A percentile compares a stretch with the other conserved stretches of the same genome.
Evolutionary conservation across 2,329 filamentous ascomycete species (phyloP).

Genomic region (Penicillium brevicompactum): DNA sequence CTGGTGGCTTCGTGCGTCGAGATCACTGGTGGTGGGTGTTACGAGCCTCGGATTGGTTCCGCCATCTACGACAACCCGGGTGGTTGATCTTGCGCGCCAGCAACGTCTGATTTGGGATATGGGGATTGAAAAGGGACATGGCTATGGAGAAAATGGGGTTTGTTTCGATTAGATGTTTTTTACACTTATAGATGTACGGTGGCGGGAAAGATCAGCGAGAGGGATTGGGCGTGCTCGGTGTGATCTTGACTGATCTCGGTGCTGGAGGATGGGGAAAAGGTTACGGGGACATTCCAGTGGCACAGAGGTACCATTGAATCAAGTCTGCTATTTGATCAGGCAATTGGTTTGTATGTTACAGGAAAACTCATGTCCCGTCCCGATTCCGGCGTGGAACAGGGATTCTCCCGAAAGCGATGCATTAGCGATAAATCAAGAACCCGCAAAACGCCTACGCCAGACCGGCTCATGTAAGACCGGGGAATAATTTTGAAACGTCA

Average conservation of each 20-base stretch:
- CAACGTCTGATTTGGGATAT: not conserved
- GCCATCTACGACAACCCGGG: conserved; percentile 10
- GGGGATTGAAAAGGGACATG: not conserved
- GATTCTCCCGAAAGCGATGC: conserved; percentile 6
- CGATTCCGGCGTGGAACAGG: not conserved
- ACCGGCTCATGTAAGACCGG: conserved; percentile 9
- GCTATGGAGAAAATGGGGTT: not conserved
- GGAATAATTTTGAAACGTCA: conserved; percentile 8
- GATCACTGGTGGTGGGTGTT: conserved; percentile 11
- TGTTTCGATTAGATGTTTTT: not conserved
- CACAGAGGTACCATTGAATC: not conserved
- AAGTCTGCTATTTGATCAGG: not conserved
- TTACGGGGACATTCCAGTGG: not conserved
- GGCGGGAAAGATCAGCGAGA: conserved; percentile 13
- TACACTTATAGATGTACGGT: not conserved
- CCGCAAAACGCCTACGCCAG: conserved; percentile 19
- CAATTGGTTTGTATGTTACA: conserved; percentile 13
- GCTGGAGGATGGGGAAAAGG: not conserved
- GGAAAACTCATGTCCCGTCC: conserved; percentile 10
- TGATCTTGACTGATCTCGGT: conserved; percentile 13
- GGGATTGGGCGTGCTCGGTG: not conserved
- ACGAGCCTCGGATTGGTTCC: conserved; percentile 4
- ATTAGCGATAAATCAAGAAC: conserved; percentile 7
- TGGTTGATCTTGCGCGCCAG: not conserved
- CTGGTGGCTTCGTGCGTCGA: not conserved